phyloP scores from a whole-genome alignment of 2,329 filamentous ascomycete genomes.

The Chrysosporium keratinophilum region DNA sequence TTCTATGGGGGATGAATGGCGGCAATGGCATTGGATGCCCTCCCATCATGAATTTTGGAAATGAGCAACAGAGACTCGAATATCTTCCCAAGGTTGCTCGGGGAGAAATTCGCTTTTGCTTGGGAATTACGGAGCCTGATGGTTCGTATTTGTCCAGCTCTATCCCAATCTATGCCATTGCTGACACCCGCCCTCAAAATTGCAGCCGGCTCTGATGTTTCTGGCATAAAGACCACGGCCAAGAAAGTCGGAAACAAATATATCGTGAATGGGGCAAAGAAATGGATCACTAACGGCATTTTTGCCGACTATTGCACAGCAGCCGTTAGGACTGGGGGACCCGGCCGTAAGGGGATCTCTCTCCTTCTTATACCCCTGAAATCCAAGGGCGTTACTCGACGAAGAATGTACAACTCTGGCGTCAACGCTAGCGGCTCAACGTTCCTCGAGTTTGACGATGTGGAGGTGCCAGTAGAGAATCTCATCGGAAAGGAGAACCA shows the following conservation, averaged over 20 bases:
- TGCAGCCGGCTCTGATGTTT: conserved; percentile 52
- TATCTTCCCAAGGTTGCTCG: conserved; percentile 52
- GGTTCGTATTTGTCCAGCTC: conserved; percentile 29
- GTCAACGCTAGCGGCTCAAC: conserved; percentile 55
- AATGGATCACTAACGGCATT: conserved; percentile 56
- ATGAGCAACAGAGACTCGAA: conserved; percentile 45
- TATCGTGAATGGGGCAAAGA: conserved; percentile 57
- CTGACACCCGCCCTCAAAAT: background rate
- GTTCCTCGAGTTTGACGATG: conserved; percentile 62
- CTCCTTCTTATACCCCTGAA: conserved; percentile 48
- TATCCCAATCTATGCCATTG: conserved; percentile 29
- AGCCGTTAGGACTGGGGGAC: conserved; percentile 49
- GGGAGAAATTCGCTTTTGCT: conserved; percentile 51
- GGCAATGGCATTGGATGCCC: conserved; percentile 54
- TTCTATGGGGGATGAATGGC: conserved; percentile 48
- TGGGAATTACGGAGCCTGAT: conserved; percentile 56
- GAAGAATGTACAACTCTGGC: conserved; percentile 53
- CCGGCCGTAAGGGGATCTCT: conserved; percentile 46
- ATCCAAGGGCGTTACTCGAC: conserved; percentile 41
- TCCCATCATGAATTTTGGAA: conserved; percentile 54
- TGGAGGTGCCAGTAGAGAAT: conserved; percentile 58
- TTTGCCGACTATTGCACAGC: conserved; percentile 54
- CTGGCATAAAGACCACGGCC: conserved; percentile 53
- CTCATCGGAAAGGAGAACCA: conserved; percentile 58
- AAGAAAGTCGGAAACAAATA: conserved; percentile 43